phyloP scores from a whole-genome alignment of 2,329 filamentous ascomycete genomes.

The Phaeosphaeriaceae sp. region DNA sequence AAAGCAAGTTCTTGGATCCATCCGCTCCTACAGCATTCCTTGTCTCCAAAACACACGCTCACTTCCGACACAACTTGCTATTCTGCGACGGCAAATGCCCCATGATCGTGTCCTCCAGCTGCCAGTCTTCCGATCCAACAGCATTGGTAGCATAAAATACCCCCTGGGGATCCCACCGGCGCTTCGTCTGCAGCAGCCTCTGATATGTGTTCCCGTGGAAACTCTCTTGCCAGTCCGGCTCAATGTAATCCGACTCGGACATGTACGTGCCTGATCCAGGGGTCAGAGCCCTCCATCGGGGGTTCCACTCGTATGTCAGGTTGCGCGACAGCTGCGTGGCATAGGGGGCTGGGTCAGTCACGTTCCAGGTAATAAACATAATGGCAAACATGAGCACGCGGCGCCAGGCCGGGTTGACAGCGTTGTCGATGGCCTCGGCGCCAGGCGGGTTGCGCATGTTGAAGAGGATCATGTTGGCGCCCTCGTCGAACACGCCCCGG shows the following conservation, averaged over 20 bases:
- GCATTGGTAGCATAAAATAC: constrained; percentile 43
- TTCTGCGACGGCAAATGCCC: no score
- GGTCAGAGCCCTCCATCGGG: no score
- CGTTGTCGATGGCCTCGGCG: constrained; percentile 27
- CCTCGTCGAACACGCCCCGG: constrained; percentile 3
- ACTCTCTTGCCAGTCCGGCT: constrained; percentile 48
- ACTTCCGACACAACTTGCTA: no score
- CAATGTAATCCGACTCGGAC: constrained; percentile 50
- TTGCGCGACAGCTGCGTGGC: no score
- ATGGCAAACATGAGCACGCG: constrained; percentile 21
- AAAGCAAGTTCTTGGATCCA: no score
- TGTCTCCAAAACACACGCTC: no score
- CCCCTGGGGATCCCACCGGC: constrained; percentile 37
- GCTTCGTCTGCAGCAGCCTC: constrained; percentile 34
- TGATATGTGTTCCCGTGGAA: constrained; percentile 50
- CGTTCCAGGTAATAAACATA: neutral
- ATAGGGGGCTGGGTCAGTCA: constrained; percentile 23
- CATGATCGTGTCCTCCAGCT: no score
- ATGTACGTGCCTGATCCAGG: constrained; percentile 45
- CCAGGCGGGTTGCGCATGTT: constrained; percentile 27
- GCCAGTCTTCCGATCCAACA: constrained; percentile 42
- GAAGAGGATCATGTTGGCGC: neutral
- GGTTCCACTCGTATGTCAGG: no score
- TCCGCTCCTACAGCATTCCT: no score
- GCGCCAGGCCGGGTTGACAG: constrained; percentile 26